These are phyloP conservation scores for Annulohypoxylon maeteangense DNA, from an alignment of 495 filamentous ascomycete genomes.

Conservation along the genomic window DNA sequence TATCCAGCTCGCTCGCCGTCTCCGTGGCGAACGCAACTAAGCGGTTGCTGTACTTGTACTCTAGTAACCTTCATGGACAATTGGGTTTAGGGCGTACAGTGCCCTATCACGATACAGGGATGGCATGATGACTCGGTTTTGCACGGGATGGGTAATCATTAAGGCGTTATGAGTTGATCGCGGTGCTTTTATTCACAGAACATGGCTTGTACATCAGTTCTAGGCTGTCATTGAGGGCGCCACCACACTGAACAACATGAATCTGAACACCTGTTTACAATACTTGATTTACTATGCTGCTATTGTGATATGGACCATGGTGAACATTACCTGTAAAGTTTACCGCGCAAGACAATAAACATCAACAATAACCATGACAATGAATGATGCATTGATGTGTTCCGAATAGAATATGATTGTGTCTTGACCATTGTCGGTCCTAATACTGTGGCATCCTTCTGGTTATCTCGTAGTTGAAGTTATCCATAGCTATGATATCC, in stretches of 20 bases:
- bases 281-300: background rate
- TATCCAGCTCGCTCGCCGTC: slow-evolving; percentile 95
- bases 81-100: slow-evolving; percentile 30
- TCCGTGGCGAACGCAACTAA: slow-evolving; percentile 90
- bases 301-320: slow-evolving; percentile 6
- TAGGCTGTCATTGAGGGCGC: slow-evolving; percentile 19
- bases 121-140: slow-evolving; percentile 50
- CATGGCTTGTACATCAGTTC: slow-evolving; percentile 50
- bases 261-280: slow-evolving; percentile 33
- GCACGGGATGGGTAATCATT: slow-evolving; percentile 49
- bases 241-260: slow-evolving; percentile 41
- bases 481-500: too few relatives aligned
- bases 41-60: slow-evolving; percentile 8
- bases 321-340: background rate
- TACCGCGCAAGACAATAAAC: background rate
- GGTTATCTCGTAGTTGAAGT: too few relatives aligned
- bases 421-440: too few relatives aligned
- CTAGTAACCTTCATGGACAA: slow-evolving; percentile 38
- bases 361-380: background rate
- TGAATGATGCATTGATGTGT: too few relatives aligned
- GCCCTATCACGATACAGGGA: slow-evolving; percentile 47
- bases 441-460: too few relatives aligned
- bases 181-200: slow-evolving; percentile 44
- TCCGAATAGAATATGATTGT: too few relatives aligned
- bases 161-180: slow-evolving; percentile 54